These are phyloP conservation scores for Inga laurina DNA, from an alignment of 306 rosid genomes.

Conservation along the genomic window DNA sequence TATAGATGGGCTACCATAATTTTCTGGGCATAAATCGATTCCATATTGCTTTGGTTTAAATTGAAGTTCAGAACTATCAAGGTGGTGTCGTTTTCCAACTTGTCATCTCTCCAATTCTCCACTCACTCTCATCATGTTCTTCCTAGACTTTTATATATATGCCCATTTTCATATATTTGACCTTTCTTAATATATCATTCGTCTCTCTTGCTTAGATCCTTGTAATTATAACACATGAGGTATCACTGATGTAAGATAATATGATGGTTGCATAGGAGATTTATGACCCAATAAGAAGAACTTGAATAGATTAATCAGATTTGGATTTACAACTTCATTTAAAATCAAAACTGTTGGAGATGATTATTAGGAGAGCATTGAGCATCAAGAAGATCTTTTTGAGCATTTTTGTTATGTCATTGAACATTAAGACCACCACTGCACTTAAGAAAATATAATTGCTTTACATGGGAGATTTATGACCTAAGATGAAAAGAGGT, in stretches of 20 bases:
- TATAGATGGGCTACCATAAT: slow-evolving; percentile 8
- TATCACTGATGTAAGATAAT: background rate
- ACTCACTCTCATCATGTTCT: slow-evolving; percentile 39
- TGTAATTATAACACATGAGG: background rate
- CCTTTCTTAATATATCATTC: background rate
- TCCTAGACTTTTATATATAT: slow-evolving; percentile 29
- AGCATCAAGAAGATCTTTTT: background rate
- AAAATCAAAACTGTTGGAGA: background rate
- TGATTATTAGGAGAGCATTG: no score
- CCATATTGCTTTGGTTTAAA: slow-evolving; percentile 25
- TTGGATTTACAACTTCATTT: background rate
- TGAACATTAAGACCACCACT: background rate
- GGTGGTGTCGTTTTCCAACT: slow-evolving; percentile 51
- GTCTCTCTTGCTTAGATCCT: background rate
- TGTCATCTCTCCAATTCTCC: slow-evolving; percentile 35
- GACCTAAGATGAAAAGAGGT: background rate
- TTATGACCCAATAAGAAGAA: background rate
- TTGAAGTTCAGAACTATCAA: slow-evolving; percentile 39
- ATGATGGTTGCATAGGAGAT: background rate
- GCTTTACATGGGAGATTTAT: background rate
- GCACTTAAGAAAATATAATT: background rate
- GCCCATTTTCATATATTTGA: background rate
- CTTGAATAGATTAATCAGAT: background rate
- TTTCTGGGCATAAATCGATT: slow-evolving; percentile 24
- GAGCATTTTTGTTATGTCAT: no score